Evolutionary conservation across 768 basidiomycete species (phyloP).

Genomic region (Mycena rebaudengoi): DNA sequence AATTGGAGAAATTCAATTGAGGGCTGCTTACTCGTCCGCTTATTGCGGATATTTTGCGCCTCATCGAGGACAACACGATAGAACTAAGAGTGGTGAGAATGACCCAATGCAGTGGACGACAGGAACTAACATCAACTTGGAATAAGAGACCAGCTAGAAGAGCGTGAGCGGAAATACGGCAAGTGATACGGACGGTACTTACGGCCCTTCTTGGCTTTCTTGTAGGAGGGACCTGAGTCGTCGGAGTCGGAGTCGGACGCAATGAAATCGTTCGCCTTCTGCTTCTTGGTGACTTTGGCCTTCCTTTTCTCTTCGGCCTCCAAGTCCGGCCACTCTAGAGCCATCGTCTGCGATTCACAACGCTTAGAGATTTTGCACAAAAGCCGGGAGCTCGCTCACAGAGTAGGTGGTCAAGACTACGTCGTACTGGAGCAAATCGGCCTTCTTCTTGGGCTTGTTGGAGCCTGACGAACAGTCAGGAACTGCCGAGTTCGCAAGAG

Average conservation of each 20-base stretch:
- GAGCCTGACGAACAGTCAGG: constrained; percentile 43
- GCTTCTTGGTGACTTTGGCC: constrained; percentile 40
- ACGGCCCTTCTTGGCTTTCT: constrained; percentile 45
- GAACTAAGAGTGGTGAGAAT: constrained; percentile 44
- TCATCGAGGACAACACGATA: constrained; percentile 65
- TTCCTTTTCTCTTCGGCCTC: constrained; percentile 58
- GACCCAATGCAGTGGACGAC: not conserved
- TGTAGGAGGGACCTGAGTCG: constrained; percentile 34
- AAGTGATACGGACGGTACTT: constrained; percentile 1
- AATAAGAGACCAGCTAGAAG: constrained; percentile 56
- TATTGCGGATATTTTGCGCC: constrained; percentile 63
- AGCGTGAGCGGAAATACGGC: not conserved
- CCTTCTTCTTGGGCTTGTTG: constrained; percentile 53
- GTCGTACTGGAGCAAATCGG: constrained; percentile 65
- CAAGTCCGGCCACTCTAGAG: constrained; percentile 65
- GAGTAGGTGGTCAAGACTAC: constrained; percentile 67
- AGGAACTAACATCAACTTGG: constrained; percentile 51
- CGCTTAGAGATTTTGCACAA: not conserved
- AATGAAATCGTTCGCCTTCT: constrained; percentile 41
- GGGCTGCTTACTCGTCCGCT: constrained; percentile 50
- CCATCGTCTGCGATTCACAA: constrained; percentile 53
- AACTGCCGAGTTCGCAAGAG: not conserved
- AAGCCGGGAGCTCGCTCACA: constrained; percentile 33
- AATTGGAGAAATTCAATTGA: not conserved
- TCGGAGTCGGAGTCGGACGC: constrained; percentile 49